These are phyloP conservation scores for Paramyrothecium sp. DNA, from an alignment of 2,329 filamentous ascomycete species.

Conservation along the genomic window DNA sequence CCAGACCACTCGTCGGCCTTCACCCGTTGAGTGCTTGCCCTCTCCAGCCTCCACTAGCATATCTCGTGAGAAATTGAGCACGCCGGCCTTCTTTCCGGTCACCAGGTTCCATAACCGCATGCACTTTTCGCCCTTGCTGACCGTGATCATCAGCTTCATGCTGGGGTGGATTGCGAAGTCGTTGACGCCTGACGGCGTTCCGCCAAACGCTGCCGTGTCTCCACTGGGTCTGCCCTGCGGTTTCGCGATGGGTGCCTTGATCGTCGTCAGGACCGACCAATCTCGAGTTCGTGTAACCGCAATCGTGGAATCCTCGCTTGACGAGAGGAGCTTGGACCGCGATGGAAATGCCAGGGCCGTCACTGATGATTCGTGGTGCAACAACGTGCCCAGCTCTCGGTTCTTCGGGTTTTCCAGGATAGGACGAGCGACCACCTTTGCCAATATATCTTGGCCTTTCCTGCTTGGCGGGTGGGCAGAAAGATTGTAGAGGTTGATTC, in stretches of 20 bases:
- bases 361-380: constrained; percentile 83
- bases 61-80: constrained; percentile 77
- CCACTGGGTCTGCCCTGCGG: constrained; percentile 78
- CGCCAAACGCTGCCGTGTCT: constrained; percentile 81
- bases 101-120: constrained; percentile 97
- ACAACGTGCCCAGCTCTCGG: constrained; percentile 79
- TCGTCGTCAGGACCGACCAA: constrained; percentile 82
- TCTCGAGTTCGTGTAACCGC: constrained; percentile 84
- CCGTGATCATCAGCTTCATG: constrained; percentile 94
- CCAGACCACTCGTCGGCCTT: constrained; percentile 83
- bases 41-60: constrained; percentile 76
- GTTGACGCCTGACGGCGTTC: constrained; percentile 84
- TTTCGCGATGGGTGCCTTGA: constrained; percentile 87
- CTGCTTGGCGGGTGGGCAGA: constrained; percentile 65
- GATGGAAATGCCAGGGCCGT: constrained; percentile 81
- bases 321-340: constrained; percentile 82
- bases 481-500: constrained; percentile 91
- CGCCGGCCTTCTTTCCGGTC: constrained; percentile 92
- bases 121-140: constrained; percentile 83
- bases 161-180: constrained; percentile 94
- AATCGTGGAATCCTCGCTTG: constrained; percentile 87
- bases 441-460: constrained; percentile 58
- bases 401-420: constrained; percentile 85
- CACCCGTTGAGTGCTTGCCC: constrained; percentile 72
- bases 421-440: constrained; percentile 67